These are phyloP conservation scores for Kernera saxatilis DNA, from an alignment of 345 rosid species.

Conservation along the genomic window DNA sequence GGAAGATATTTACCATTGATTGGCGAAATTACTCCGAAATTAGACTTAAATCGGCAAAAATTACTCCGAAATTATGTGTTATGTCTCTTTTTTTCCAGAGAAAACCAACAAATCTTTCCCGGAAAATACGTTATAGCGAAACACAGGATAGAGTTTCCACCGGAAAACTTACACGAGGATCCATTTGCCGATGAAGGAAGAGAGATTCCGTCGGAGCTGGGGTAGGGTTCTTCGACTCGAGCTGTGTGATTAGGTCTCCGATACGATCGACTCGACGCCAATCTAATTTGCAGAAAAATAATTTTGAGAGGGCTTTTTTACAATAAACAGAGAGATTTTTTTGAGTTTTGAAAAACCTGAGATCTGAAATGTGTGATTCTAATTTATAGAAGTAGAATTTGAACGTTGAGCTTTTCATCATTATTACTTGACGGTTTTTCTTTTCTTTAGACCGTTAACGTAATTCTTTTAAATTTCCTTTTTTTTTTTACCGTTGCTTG, in stretches of 20 bases:
- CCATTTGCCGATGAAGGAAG: conserved; percentile 81
- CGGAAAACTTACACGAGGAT: conserved; percentile 63
- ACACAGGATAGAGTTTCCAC: neutral
- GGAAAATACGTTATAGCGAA: neutral
- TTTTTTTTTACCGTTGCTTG: too few relatives aligned
- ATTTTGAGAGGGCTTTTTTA: too few relatives aligned
- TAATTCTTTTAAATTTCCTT: too few relatives aligned
- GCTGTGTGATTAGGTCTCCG: conserved; percentile 82
- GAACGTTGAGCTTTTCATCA: too few relatives aligned
- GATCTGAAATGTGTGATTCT: too few relatives aligned
- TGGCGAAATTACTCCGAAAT: neutral
- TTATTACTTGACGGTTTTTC: too few relatives aligned
- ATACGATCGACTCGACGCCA: too few relatives aligned
- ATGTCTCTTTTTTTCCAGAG: neutral
- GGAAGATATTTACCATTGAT: neutral
- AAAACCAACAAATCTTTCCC: neutral
- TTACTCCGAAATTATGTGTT: neutral
- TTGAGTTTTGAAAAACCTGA: too few relatives aligned
- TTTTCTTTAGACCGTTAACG: too few relatives aligned
- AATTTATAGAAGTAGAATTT: too few relatives aligned
- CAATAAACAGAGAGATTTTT: too few relatives aligned
- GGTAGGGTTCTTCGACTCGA: conserved; percentile 82
- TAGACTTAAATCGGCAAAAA: neutral
- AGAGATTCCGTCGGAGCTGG: conserved; percentile 83
- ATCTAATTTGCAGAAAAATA: too few relatives aligned